These are phyloP conservation scores for Striga hermonthica DNA, from an alignment of 305 asterid genomes.

Conservation along the genomic window DNA sequence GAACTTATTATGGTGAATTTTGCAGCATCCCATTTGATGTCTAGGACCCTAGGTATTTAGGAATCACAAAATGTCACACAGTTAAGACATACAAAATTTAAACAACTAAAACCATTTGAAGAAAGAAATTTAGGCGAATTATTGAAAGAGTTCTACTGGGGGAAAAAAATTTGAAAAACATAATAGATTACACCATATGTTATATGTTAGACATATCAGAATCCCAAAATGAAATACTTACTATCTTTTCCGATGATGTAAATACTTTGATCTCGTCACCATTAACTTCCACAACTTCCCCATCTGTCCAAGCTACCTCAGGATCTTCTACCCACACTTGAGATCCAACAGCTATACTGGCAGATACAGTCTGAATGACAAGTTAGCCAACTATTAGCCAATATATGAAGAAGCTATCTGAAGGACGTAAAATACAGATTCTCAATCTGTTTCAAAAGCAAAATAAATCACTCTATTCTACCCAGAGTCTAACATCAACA, in stretches of 20 bases:
- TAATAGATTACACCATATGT: conserved; percentile 9
- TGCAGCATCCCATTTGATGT: neutral
- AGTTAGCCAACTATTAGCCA: conserved; percentile 24
- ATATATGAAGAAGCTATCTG: conserved; percentile 1
- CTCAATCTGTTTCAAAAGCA: neutral
- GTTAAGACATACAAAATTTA: neutral
- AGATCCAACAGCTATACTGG: conserved; percentile 75
- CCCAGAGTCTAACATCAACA: conserved; percentile 14
- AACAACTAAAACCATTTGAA: conserved; percentile 32
- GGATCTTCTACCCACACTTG: conserved; percentile 96
- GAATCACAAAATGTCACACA: conserved; percentile 18
- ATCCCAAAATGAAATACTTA: conserved; percentile 39
- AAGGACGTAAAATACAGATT: neutral
- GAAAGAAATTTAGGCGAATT: neutral
- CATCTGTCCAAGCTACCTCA: conserved; percentile 90
- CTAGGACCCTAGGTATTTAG: conserved; percentile 13
- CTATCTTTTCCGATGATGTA: conserved; percentile 68
- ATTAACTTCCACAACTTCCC: conserved; percentile 62
- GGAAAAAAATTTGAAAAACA: neutral
- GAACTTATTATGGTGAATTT: neutral
- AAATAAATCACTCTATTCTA: neutral
- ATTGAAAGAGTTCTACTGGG: neutral
- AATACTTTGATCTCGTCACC: conserved; percentile 61
- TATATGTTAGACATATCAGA: conserved; percentile 11
- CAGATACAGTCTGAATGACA: conserved; percentile 56